Evolutionary conservation across 108 stramenopile species (phyloP), one percentile per base, ranked within the genome.

Genomic region (Craspedostauros australis): DNA sequence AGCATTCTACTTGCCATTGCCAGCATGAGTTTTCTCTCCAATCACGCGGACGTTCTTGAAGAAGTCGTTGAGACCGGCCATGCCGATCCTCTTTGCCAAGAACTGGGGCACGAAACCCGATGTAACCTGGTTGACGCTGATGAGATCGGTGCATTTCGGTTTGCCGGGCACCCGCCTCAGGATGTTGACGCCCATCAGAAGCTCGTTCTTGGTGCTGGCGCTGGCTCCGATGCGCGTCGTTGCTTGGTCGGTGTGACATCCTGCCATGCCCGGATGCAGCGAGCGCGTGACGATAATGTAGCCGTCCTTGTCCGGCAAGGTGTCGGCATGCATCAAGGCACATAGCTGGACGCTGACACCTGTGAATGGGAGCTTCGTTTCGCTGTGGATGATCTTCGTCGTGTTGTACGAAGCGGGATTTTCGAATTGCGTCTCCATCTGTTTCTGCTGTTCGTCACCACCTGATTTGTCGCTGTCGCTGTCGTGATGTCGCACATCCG

Each of bases 331-430:
- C 78, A 79, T 79, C 23, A 79, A 24, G 34, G 69, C 56, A 5
- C 49, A 66, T 16, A 74, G 51, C 9, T n/a, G 44, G 38, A 79
- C 69, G 11, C 47, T 67, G 18, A 79, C 21, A 1, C 44, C 34
- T 0, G 78, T 73, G 27, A 79, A 70, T 7, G 78, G 78, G 20
- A 79, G 66, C 33, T 60, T 61, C 12, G 78, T 79, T 55, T 79
- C 69, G 29, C 60, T 66, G 37, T 67, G 50, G 25, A 79, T 54
- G 33, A 79, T 58, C 26, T 79, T 79, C 39, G 55, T 42, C 19
- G 55, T 57, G 20, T 15, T 31, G n/a, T n/a, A n/a, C n/a, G n/a
- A n/a, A n/a, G n/a, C n/a, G n/a, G n/a, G n/a, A n/a, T n/a, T n/a
- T n/a, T n/a, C n/a, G n/a, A n/a, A n/a, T n/a, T n/a, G n/a, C n/a